These are phyloP conservation scores for Mycosarcoma mackinlayi DNA, from an alignment of 1,284 basidiomycete genomes.

Conservation along the genomic window DNA sequence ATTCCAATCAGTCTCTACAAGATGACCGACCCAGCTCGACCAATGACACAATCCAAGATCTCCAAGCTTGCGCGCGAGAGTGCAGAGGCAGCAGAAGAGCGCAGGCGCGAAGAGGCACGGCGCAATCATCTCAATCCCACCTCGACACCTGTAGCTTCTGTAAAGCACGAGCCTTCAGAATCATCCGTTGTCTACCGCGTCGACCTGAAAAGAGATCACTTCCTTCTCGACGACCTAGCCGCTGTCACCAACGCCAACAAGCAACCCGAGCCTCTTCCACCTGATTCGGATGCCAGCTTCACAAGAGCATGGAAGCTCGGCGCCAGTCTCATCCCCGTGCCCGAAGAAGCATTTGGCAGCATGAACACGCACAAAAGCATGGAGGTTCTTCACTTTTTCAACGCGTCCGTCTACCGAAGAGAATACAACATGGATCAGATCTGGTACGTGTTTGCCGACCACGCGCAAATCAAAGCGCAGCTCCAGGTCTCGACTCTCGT, in stretches of 20 bases:
- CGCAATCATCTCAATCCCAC: conserved; percentile 29
- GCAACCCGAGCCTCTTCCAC: conserved; percentile 71
- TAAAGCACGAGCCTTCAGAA: conserved; percentile 4
- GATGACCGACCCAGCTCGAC: conserved; percentile 79
- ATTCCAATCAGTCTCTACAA: conserved; percentile 84
- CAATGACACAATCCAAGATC: conserved; percentile 75
- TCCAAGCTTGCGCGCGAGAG: conserved; percentile 52
- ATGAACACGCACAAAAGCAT: conserved; percentile 82
- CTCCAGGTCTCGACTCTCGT: conserved; percentile 86
- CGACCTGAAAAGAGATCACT: conserved; percentile 41
- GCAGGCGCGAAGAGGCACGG: conserved; percentile 18
- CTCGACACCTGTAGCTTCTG: conserved; percentile 22
- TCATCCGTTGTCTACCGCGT: conserved; percentile 27
- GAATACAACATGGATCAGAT: conserved; percentile 87
- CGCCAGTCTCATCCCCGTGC: conserved; percentile 79
- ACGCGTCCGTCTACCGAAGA: conserved; percentile 66
- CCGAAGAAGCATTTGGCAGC: conserved; percentile 78
- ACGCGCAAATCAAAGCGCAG: conserved; percentile 77
- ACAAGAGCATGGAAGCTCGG: conserved; percentile 91
- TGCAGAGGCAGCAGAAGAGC: conserved; percentile 23
- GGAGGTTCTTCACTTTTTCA: conserved; percentile 87
- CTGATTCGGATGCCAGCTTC: conserved; percentile 78
- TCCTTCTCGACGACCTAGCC: conserved; percentile 48
- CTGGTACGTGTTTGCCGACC: conserved; percentile 85
- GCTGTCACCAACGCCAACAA: conserved; percentile 63